These are phyloP conservation scores for Septoria linicola DNA, from an alignment of 2,329 filamentous ascomycete genomes.

Conservation along the genomic window DNA sequence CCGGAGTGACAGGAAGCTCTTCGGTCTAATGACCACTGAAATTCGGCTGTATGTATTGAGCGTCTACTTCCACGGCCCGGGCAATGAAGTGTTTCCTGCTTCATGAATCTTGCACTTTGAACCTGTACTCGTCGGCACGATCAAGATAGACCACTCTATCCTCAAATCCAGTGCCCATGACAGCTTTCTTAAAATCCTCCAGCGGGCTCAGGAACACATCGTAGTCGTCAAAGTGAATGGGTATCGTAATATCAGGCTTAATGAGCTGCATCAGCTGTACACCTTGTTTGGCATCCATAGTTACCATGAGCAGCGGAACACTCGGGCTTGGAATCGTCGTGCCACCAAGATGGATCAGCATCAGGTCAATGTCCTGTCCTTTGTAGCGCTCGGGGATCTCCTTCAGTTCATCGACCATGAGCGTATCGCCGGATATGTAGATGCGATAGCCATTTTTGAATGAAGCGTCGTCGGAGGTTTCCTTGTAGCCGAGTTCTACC, in stretches of 20 bases:
- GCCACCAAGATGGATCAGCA: slow-evolving; percentile 66
- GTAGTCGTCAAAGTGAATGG: slow-evolving; percentile 66
- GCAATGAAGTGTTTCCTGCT: too few species aligned
- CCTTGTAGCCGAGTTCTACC: slow-evolving; percentile 57
- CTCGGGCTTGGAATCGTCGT: slow-evolving; percentile 63
- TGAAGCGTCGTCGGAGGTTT: slow-evolving; percentile 15
- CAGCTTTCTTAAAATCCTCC: slow-evolving; percentile 58
- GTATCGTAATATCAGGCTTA: slow-evolving; percentile 61
- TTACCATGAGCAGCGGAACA: slow-evolving; percentile 64
- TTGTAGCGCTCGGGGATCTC: slow-evolving; percentile 59
- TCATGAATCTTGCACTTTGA: slow-evolving; percentile 48
- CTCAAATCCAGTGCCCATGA: slow-evolving; percentile 52
- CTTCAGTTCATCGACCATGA: slow-evolving; percentile 61
- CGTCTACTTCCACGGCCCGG: too few species aligned
- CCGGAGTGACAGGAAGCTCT: too few species aligned
- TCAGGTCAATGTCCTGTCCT: slow-evolving; percentile 59
- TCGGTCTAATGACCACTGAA: too few species aligned
- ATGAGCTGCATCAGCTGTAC: slow-evolving; percentile 60
- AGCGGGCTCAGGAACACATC: slow-evolving; percentile 61
- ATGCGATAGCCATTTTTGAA: slow-evolving; percentile 52
- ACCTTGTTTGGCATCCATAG: slow-evolving; percentile 66
- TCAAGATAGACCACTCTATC: slow-evolving; percentile 62
- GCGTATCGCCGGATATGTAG: slow-evolving; percentile 66
- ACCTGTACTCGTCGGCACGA: slow-evolving; percentile 57
- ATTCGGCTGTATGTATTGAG: too few species aligned